A percentile compares a stretch with the other conserved stretches of the same genome.
phyloP scores from a whole-genome alignment of 2,329 filamentous ascomycete species.

The Microsporum ferrugineum region DNA sequence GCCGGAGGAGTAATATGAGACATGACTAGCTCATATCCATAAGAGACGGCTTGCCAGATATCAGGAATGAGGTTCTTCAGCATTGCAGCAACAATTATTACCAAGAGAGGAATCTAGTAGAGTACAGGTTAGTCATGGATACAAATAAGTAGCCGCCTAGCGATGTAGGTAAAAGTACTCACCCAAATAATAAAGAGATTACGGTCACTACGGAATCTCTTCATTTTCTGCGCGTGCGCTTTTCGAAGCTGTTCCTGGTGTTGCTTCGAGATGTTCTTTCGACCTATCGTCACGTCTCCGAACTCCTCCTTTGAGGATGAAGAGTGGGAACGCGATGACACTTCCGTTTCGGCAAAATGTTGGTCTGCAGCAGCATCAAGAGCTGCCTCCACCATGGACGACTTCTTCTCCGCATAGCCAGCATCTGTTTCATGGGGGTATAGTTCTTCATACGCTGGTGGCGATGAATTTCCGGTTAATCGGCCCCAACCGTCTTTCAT shows the following conservation, averaged over 20 bases:
- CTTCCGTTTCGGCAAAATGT: conserved; percentile 31
- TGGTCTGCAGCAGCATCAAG: conserved; percentile 35
- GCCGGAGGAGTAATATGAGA: conserved; percentile 2
- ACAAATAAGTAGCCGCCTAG: neutral
- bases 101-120: conserved; percentile 37
- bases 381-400: conserved; percentile 32
- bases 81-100: conserved; percentile 37
- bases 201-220: conserved; percentile 38
- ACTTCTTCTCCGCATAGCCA: conserved; percentile 34
- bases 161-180: conserved; percentile 18
- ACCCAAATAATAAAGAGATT: conserved; percentile 47
- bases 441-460: conserved; percentile 69
- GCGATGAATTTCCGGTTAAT: conserved; percentile 44
- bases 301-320: conserved; percentile 20
- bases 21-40: conserved; percentile 31
- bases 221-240: conserved; percentile 38
- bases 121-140: conserved; percentile 9
- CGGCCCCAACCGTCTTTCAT: conserved; percentile 49
- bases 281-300: conserved; percentile 33
- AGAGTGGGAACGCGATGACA: conserved; percentile 2
- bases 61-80: conserved; percentile 33
- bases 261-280: conserved; percentile 33
- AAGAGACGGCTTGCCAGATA: conserved; percentile 30
- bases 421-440: conserved; percentile 44
- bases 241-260: conserved; percentile 38